Evolutionary conservation across 2,329 filamentous ascomycete genomes (phyloP).

Genomic region (Fusarium devonianum): DNA sequence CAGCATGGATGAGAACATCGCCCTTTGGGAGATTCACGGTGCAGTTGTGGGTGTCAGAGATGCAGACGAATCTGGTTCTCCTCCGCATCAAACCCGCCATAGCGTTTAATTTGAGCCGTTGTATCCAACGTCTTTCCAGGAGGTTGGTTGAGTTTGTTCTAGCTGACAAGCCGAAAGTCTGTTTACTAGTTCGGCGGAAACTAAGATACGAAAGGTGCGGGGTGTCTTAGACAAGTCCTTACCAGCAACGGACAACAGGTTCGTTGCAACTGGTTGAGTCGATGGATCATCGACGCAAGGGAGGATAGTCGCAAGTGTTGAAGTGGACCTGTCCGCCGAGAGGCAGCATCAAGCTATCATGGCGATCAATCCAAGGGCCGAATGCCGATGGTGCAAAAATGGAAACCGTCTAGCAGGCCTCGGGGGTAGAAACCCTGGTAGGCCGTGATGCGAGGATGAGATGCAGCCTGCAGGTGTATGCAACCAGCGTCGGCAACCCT

Average conservation of each 20-base stretch:
- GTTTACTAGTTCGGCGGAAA: slow-evolving; percentile 17
- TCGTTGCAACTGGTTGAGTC: slow-evolving; percentile 12
- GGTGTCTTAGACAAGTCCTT: slow-evolving; percentile 29
- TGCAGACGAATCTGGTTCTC: slow-evolving; percentile 73
- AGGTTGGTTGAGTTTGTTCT: slow-evolving; percentile 26
- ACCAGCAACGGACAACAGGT: slow-evolving; percentile 13
- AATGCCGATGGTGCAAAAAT: too few species aligned
- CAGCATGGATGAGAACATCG: slow-evolving; percentile 78
- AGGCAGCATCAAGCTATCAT: neutral
- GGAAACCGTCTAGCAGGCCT: too few species aligned
- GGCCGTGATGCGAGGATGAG: too few species aligned
- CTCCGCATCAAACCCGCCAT: slow-evolving; percentile 38
- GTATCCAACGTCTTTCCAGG: slow-evolving; percentile 19
- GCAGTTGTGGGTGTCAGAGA: slow-evolving; percentile 79
- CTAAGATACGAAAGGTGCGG: slow-evolving; percentile 17
- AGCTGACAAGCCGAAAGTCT: slow-evolving; percentile 26
- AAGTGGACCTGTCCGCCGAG: slow-evolving; percentile 19
- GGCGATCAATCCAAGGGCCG: too few species aligned
- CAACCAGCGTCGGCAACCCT: too few species aligned
- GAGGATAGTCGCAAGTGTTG: slow-evolving; percentile 11
- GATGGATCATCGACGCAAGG: slow-evolving; percentile 15
- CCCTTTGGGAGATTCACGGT: slow-evolving; percentile 71
- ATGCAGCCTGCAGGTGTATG: too few species aligned
- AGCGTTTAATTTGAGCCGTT: slow-evolving; percentile 12
- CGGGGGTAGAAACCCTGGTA: too few species aligned